Evolutionary conservation across 2,329 filamentous ascomycete genomes (phyloP).

Genomic region (Simplicillium aogashimaense): DNA sequence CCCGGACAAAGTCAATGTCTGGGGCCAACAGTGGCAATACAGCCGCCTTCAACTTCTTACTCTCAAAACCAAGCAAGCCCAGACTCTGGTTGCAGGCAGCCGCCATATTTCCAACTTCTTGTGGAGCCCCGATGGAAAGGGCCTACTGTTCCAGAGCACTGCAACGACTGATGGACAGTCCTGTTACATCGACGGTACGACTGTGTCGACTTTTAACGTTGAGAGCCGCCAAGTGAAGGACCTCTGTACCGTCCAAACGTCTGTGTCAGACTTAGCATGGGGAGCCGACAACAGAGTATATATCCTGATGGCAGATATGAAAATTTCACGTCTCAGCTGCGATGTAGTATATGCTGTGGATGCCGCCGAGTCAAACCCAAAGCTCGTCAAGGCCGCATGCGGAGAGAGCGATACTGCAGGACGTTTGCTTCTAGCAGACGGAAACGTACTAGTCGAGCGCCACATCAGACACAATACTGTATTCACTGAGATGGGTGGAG

Average conservation of each 20-base stretch:
- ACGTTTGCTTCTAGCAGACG: slow-evolving; percentile 3
- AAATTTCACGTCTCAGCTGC: slow-evolving; percentile 4
- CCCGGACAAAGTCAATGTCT: slow-evolving; percentile 21
- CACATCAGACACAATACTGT: not conserved
- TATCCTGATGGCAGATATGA: slow-evolving; percentile 8
- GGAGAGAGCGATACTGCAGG: slow-evolving; percentile 10
- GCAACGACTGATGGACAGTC: slow-evolving; percentile 9
- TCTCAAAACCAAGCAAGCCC: slow-evolving; percentile 13
- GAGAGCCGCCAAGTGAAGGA: slow-evolving; percentile 2
- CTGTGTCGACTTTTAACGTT: slow-evolving; percentile 5
- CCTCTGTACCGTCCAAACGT: slow-evolving; percentile 7
- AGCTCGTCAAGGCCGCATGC: slow-evolving; percentile 5
- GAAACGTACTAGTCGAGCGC: slow-evolving; percentile 7
- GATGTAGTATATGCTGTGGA: slow-evolving; percentile 7
- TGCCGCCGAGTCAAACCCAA: not conserved
- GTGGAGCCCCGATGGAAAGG: slow-evolving; percentile 13
- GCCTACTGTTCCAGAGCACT: slow-evolving; percentile 4
- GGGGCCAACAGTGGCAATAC: slow-evolving; percentile 22
- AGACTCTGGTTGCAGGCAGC: slow-evolving; percentile 4
- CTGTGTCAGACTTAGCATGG: slow-evolving; percentile 6
- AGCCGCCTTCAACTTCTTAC: slow-evolving; percentile 15
- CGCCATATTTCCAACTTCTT: slow-evolving; percentile 6
- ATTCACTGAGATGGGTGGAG: slow-evolving; percentile 6
- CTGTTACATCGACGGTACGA: slow-evolving; percentile 9
- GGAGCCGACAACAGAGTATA: slow-evolving; percentile 8